A percentile compares a stretch with the other conserved stretches of the same genome.
Evolutionary conservation across 2,329 filamentous ascomycete genomes (phyloP).

Genomic region (Clarireedia paspali): DNA sequence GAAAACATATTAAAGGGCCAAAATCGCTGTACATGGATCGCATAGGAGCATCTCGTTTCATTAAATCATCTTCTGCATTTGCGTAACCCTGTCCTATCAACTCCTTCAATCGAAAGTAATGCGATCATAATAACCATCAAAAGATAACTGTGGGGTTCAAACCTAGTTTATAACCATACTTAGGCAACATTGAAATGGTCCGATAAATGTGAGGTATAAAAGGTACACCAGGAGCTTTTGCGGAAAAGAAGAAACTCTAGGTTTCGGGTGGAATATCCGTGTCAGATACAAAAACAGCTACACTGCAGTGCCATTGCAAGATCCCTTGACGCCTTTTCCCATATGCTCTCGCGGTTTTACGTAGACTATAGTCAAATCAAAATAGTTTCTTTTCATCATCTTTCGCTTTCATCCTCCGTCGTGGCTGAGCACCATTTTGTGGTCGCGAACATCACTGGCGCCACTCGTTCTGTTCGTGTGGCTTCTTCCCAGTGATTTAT

Average conservation of each 20-base stretch:
- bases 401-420: not conserved
- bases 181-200: not conserved
- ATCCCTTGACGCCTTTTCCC: not conserved
- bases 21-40: too few relatives aligned
- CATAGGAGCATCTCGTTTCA: too few relatives aligned
- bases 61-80: too few relatives aligned
- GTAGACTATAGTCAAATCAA: not conserved
- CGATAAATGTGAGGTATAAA: not conserved
- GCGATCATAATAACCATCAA: too few relatives aligned
- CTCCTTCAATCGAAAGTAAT: too few relatives aligned
- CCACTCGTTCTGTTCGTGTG: too few relatives aligned
- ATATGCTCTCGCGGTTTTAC: not conserved
- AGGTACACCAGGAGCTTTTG: not conserved
- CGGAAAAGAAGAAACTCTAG: not conserved
- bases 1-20: too few relatives aligned
- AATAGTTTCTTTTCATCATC: not conserved
- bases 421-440: too few relatives aligned
- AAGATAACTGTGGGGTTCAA: too few relatives aligned
- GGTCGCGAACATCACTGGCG: too few relatives aligned
- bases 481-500: conserved; percentile 34
- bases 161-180: not conserved
- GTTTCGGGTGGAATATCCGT: not conserved
- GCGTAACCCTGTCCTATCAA: too few relatives aligned
- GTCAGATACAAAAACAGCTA: not conserved
- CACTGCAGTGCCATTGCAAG: not conserved